These are phyloP conservation scores for Plasmodium gonderi DNA, from an alignment of 169 alveolate genomes.

Conservation along the genomic window DNA sequence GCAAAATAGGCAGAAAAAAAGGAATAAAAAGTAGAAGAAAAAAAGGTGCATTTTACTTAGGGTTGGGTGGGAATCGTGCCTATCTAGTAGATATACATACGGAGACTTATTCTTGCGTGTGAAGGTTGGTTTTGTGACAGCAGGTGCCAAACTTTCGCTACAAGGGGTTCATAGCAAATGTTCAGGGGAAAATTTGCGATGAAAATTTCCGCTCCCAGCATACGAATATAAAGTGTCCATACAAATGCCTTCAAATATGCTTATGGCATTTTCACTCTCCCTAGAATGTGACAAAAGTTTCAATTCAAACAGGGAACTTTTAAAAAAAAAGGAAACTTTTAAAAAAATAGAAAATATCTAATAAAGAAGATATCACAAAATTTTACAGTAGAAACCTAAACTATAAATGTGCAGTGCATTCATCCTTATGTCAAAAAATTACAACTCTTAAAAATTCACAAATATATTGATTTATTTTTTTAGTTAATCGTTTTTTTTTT, in stretches of 20 bases:
- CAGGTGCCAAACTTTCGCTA: neutral
- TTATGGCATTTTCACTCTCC: neutral
- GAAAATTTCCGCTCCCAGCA: too few relatives aligned
- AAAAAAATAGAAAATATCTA: too few relatives aligned
- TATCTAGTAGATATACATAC: neutral
- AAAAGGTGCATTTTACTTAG: too few relatives aligned
- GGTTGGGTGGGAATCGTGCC: too few relatives aligned
- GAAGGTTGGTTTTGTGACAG: neutral
- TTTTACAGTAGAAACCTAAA: neutral
- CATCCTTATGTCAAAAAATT: neutral
- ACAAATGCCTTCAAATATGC: neutral
- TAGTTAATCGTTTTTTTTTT: neutral
- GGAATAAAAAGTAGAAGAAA: too few relatives aligned
- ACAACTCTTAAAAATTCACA: neutral
- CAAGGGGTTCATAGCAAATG: neutral
- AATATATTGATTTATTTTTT: neutral
- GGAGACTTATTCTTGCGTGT: neutral
- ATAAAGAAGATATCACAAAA: neutral
- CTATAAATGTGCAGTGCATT: neutral
- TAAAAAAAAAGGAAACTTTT: too few relatives aligned
- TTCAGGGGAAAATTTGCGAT: neutral
- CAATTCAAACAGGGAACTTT: neutral
- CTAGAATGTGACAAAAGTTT: neutral
- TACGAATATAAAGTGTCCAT: neutral
- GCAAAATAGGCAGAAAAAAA: neutral